Conservation (phyloP, 2,329 filamentous ascomycete species). For the Peltaster fructicola region DNA sequence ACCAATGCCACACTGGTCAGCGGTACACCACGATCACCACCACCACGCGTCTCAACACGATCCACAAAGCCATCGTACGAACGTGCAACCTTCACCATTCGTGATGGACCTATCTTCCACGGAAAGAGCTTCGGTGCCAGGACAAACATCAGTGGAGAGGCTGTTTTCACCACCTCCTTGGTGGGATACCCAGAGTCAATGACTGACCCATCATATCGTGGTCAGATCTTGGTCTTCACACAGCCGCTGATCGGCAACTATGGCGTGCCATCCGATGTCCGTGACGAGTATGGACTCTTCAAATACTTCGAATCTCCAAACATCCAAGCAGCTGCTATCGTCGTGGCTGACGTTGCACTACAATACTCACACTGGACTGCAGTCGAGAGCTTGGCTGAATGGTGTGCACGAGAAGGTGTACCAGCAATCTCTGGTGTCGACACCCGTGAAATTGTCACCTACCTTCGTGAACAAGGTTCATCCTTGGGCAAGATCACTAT, state of each 20-base stretch:
- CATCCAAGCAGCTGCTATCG: conserved; percentile 88
- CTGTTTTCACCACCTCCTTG: conserved; percentile 94
- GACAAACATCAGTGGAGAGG: conserved; percentile 91
- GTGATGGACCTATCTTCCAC: conserved; percentile 90
- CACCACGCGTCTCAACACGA: conserved; percentile 33
- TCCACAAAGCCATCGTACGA: conserved; percentile 49
- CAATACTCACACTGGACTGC: conserved; percentile 98
- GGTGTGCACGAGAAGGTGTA: conserved; percentile 92
- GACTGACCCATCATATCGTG: conserved; percentile 51
- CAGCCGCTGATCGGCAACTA: conserved; percentile 98
- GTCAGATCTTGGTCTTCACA: conserved; percentile 96
- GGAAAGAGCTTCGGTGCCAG: conserved; percentile 95
- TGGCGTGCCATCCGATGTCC: conserved; percentile 71
- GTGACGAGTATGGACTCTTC: conserved; percentile 76
- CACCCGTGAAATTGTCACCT: conserved; percentile 89
- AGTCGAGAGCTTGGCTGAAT: conserved; percentile 78
- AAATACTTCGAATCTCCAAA: conserved; percentile 98
- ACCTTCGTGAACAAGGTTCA: conserved; percentile 88
- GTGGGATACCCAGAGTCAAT: conserved; percentile 92
- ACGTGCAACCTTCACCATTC: conserved; percentile 82
- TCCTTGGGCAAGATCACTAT: conserved; percentile 88
- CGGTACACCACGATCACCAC: conserved; percentile 53
- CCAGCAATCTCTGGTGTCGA: conserved; percentile 94
- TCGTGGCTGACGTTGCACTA: conserved; percentile 84
- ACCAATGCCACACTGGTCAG: conserved; percentile 47